These are phyloP conservation scores for Desmodesmus armatus DNA, from an alignment of 139 green algal species.

Conservation along the genomic window DNA sequence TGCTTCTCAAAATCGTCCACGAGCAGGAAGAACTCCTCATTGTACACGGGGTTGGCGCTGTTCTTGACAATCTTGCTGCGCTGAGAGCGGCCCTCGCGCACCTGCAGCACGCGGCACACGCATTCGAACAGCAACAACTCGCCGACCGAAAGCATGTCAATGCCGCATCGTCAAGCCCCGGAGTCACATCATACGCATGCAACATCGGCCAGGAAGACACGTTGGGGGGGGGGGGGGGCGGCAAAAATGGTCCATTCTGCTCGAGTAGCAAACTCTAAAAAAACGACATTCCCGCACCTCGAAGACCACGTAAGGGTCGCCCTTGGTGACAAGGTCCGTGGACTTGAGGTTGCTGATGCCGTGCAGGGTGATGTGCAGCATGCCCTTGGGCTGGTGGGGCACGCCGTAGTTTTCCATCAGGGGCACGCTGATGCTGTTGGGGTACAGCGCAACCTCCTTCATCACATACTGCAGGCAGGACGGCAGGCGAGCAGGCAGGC, in stretches of 20 bases:
- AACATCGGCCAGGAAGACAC: not conserved
- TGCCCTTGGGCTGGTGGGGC: constrained; percentile 59
- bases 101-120: constrained; percentile 9
- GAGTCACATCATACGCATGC: not conserved
- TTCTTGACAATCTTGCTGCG: constrained; percentile 58
- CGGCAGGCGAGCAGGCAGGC: no score
- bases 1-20: constrained; percentile 73
- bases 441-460: constrained; percentile 70
- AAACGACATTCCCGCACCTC: no score
- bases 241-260: no score
- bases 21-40: constrained; percentile 68
- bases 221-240: no score
- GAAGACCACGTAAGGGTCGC: constrained; percentile 65
- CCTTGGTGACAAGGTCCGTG: constrained; percentile 57
- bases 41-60: constrained; percentile 62
- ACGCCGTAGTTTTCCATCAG: constrained; percentile 80
- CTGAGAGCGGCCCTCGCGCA: constrained; percentile 54
- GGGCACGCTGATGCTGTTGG: constrained; percentile 72
- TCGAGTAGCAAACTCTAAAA: no score
- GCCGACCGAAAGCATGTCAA: not conserved
- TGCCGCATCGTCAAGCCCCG: not conserved
- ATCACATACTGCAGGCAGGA: constrained; percentile 48
- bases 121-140: not conserved
- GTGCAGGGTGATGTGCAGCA: constrained; percentile 56
- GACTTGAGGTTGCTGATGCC: constrained; percentile 51